Conservation (phyloP, 2,329 filamentous ascomycete genomes). For the Cladosporium sp. region DNA sequence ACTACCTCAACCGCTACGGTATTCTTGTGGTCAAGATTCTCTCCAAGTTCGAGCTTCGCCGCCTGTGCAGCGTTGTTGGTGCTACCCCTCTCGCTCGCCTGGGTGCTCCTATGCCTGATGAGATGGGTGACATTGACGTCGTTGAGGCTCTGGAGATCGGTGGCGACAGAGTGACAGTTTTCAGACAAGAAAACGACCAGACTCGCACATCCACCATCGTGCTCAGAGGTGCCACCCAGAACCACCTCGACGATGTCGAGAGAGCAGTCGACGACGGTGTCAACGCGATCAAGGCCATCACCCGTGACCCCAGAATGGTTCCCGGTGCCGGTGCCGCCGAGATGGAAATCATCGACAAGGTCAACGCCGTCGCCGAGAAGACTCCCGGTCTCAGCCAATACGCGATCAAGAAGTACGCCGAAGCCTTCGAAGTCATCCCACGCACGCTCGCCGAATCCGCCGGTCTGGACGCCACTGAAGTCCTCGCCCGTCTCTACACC, state of each 20-base stretch:
- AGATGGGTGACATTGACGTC: slow-evolving; percentile 92
- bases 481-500: slow-evolving; percentile 86
- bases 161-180: slow-evolving; percentile 95
- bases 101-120: slow-evolving; percentile 98
- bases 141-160: slow-evolving; percentile 98
- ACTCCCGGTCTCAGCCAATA: slow-evolving; percentile 92
- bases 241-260: slow-evolving; percentile 96
- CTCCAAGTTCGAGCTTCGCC: slow-evolving; percentile 95
- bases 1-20: slow-evolving; percentile 96
- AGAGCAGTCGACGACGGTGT: slow-evolving; percentile 96
- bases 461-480: slow-evolving; percentile 94
- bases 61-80: slow-evolving; percentile 92
- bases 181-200: slow-evolving; percentile 89
- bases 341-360: slow-evolving; percentile 86
- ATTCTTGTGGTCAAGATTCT: slow-evolving; percentile 96
- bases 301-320: slow-evolving; percentile 83
- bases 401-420: slow-evolving; percentile 94
- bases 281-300: slow-evolving; percentile 98
- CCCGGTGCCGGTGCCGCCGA: slow-evolving; percentile 94
- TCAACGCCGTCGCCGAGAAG: slow-evolving; percentile 86
- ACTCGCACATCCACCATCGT: slow-evolving; percentile 94
- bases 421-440: slow-evolving; percentile 96
- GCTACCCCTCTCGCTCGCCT: slow-evolving; percentile 94
- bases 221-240: slow-evolving; percentile 91
- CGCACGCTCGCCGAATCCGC: slow-evolving; percentile 92